Percentiles rank a stretch among this genome's conserved stretches.
Conservation (phyloP, 768 basidiomycete species). For the Russula dissimulans region DNA sequence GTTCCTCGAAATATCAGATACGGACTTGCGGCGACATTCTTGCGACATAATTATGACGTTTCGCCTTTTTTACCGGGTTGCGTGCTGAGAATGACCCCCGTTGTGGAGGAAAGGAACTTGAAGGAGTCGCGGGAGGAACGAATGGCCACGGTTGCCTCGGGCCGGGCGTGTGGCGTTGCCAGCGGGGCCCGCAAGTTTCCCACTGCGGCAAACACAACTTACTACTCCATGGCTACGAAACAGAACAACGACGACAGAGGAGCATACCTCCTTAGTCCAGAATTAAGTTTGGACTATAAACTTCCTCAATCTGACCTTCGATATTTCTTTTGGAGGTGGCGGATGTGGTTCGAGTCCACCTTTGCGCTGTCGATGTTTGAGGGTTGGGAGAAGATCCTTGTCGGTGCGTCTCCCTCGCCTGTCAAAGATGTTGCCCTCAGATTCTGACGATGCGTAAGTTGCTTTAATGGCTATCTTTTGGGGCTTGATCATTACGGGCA, state of each 20-base stretch:
- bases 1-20: no score
- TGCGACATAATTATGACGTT: no score
- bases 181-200: no score
- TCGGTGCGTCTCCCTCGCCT: constrained; percentile 34
- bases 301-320: constrained; percentile 21
- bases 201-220: no score
- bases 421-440: constrained; percentile 4
- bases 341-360: constrained; percentile 49
- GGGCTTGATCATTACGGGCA: constrained; percentile 39
- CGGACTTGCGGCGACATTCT: no score
- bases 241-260: not conserved
- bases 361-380: constrained; percentile 54
- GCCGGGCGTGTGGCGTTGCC: not conserved
- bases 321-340: constrained; percentile 39
- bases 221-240: not conserved
- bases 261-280: constrained; percentile 19
- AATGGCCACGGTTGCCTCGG: not conserved
- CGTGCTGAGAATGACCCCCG: not conserved
- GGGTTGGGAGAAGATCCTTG: constrained; percentile 58
- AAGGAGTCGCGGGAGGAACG: no score
- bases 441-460: not conserved
- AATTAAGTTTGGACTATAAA: constrained; percentile 22
- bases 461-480: constrained; percentile 30
- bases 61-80: no score
- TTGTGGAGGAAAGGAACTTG: no score